Percentiles rank a stretch among this genome's conserved stretches.
Conservation (phyloP, 108 stramenopile species). For the Discostella pseudostelligera region DNA sequence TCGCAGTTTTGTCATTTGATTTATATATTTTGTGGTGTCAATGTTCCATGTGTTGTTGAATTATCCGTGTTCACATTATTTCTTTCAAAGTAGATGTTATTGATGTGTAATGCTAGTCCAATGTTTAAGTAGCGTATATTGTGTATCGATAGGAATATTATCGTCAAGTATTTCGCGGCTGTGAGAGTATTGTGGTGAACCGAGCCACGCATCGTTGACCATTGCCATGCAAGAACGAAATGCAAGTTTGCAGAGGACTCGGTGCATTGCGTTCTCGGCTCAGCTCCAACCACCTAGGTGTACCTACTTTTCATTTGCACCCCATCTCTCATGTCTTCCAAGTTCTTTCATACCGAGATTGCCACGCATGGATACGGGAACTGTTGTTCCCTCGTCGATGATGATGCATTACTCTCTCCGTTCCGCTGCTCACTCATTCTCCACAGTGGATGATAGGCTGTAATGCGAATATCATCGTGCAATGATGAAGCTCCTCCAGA, state of each 20-base stretch:
- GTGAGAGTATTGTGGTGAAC: background rate
- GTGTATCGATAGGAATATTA: background rate
- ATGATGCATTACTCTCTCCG: background rate
- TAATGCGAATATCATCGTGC: constrained; percentile 16
- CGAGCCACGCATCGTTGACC: background rate
- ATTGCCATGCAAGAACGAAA: no score
- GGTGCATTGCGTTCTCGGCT: no score
- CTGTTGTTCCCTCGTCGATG: background rate
- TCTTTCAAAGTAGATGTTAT: no score
- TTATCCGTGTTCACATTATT: background rate
- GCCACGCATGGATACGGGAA: constrained; percentile 38
- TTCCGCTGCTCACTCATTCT: background rate
- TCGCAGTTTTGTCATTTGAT: background rate
- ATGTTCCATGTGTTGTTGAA: no score
- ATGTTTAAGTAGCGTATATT: background rate
- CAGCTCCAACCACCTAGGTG: no score
- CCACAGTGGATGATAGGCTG: constrained; percentile 44
- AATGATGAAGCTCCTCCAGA: constrained; percentile 3
- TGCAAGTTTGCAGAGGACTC: no score
- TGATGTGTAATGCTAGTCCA: no score
- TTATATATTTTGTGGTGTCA: background rate
- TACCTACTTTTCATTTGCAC: no score
- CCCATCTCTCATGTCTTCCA: no score
- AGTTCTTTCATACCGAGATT: background rate
- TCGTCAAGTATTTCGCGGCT: background rate